Evolutionary conservation across 306 rosid species (phyloP), one percentile per base, ranked within the genome.

Genomic region (Quercus agrifolia): DNA sequence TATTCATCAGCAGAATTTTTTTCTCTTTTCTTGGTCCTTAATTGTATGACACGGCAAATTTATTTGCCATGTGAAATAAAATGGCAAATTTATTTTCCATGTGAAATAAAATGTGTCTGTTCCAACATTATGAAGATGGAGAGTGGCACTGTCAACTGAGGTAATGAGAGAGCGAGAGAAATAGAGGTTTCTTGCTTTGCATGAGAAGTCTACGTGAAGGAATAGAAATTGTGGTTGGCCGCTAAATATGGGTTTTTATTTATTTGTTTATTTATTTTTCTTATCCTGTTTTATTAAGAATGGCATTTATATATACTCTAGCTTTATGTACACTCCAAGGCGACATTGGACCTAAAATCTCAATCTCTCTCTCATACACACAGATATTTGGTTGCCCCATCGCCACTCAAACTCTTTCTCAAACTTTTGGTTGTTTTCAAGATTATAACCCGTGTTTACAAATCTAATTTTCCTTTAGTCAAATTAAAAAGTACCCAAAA

Each of bases 271-370:
- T 28, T 58, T 20, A 10, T 46, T 58, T 28, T 44, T 70, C 20
- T 54, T 18, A 49, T 54, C 35, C 18, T 1, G 44, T 28, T 64
- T 64, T 38, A 49, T 62, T 86, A 41, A 41, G 46, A 41, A 6
- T 74, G 33, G 64, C 81, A 75, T 84, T 73, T 59, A 86, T 82
- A 83, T 59, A 86, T 80, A 83, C 35, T 77, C 68, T 83, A 84
- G 19, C 96, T 91, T 91, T 84, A 81, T 71, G 72, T 61, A 82
- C 96, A 91, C 93, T 91, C 93, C 78, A 91, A 70, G 86, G 83
- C 83, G 97, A 91, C 97, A 88, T 82, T 67, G 74, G 84, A 91
- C 87, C 94, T 89, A 87, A 86, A 88, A 62, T 63, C 80, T 77
- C 3, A 52, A 61, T 75, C 64, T 23, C 79, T 81, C 57, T 68